A percentile compares a stretch with the other conserved stretches of the same genome.
phyloP scores from a whole-genome alignment of 75 land plant genomes.

The Azolla pinnata region DNA sequence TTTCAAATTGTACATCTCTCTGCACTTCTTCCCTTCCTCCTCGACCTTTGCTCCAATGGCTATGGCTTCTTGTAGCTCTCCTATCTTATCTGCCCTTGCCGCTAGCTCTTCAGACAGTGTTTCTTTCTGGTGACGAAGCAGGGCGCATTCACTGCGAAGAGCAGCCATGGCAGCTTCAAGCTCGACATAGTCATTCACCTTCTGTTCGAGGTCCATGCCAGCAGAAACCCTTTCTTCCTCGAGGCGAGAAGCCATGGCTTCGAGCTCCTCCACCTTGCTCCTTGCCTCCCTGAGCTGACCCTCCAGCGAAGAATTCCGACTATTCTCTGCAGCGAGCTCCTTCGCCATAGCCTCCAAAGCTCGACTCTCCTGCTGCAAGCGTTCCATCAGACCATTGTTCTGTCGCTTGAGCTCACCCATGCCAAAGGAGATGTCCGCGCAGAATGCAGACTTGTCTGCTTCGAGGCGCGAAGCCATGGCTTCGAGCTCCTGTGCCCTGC shows the following conservation, averaged over 20 bases:
- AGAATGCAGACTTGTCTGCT: constrained; percentile 1
- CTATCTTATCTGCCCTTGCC: background rate
- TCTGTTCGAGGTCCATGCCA: constrained; percentile 1
- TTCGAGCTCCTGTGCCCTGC: constrained; percentile 2
- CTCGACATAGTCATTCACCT: background rate
- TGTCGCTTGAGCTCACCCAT: background rate
- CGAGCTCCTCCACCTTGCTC: constrained; percentile 3
- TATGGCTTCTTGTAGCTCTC: background rate
- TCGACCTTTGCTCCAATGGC: background rate
- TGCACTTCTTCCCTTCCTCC: constrained; percentile 5
- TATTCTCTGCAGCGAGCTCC: constrained; percentile 13
- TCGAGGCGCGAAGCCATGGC: background rate
- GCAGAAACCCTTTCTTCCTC: background rate
- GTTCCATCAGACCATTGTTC: background rate
- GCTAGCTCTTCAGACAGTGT: background rate
- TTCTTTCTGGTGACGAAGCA: background rate
- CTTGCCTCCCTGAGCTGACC: constrained; percentile 7
- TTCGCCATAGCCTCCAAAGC: constrained; percentile 22
- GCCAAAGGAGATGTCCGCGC: background rate
- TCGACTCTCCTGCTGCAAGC: background rate
- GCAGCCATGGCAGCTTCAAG: background rate
- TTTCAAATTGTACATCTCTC: constrained; percentile 18
- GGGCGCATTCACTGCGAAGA: background rate
- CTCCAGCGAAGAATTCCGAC: too few relatives aligned
- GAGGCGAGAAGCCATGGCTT: background rate